phyloP scores from a whole-genome alignment of 1,139 yeast genomes.

The Schwanniomyces etchellsii region DNA sequence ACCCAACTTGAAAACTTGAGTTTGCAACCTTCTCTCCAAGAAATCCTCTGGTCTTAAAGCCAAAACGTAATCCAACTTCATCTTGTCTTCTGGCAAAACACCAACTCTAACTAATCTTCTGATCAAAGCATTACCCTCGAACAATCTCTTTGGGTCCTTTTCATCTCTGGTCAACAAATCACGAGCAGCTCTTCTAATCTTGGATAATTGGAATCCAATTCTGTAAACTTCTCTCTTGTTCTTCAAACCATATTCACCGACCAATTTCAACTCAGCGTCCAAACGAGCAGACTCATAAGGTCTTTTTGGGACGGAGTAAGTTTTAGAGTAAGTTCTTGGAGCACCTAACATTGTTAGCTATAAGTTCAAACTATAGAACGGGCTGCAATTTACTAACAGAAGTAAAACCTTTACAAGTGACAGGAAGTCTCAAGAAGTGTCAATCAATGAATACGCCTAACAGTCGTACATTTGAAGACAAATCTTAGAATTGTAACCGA shows the following conservation, averaged over 20 bases:
- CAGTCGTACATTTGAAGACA: too few relatives aligned
- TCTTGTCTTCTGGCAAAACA: constrained; percentile 98
- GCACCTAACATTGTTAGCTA: constrained; percentile 58
- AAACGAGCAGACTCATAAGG: constrained; percentile 99
- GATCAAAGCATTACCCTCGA: constrained; percentile 99
- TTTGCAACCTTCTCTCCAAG: constrained; percentile 99
- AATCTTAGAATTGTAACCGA: constrained; percentile 58
- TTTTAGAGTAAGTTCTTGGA: constrained; percentile 99
- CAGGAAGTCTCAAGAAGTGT: too few relatives aligned
- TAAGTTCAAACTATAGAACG: constrained; percentile 8
- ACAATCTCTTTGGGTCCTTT: constrained; percentile 99
- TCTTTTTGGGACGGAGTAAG: constrained; percentile 98
- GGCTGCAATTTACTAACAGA: too few relatives aligned
- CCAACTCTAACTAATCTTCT: constrained; percentile 98
- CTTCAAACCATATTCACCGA: constrained; percentile 99
- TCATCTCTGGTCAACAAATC: constrained; percentile 99
- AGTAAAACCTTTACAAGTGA: too few relatives aligned
- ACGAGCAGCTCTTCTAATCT: constrained; percentile 99
- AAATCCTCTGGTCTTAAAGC: constrained; percentile 98
- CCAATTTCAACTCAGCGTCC: constrained; percentile 98
- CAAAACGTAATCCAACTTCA: constrained; percentile 99
- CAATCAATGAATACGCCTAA: too few relatives aligned
- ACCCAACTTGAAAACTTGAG: constrained; percentile 99
- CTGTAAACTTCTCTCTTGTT: constrained; percentile 99
- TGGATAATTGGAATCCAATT: constrained; percentile 97